Conservation (phyloP, 441 rosid genomes). For the Gossypium trilobum region DNA sequence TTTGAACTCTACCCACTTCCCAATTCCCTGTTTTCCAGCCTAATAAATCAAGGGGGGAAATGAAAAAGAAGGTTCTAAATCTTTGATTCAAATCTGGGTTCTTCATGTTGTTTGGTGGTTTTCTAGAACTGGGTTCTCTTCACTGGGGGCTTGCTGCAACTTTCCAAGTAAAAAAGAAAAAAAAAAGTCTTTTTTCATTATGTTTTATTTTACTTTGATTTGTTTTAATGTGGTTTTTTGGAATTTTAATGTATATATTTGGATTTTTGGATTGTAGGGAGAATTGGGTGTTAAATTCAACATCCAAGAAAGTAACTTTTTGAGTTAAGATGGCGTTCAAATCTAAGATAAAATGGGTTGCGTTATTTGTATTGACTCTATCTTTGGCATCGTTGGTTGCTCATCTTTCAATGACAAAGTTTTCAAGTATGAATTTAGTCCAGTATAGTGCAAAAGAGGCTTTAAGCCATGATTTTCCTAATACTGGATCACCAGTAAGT, state of each 20-base stretch:
- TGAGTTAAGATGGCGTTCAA: conserved; percentile 53
- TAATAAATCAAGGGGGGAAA: conserved; percentile 20
- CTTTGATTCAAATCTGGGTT: conserved; percentile 6
- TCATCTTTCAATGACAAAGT: conserved; percentile 76
- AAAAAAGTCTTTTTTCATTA: background rate
- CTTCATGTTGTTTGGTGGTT: background rate
- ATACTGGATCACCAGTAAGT: conserved; percentile 38
- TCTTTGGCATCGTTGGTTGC: conserved; percentile 70
- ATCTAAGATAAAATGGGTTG: conserved; percentile 86
- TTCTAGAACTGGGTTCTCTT: conserved; percentile 13
- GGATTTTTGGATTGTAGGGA: conserved; percentile 23
- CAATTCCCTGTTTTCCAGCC: conserved; percentile 22
- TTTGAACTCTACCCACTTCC: conserved; percentile 22
- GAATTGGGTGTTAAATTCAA: conserved; percentile 20
- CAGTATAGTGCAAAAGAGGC: conserved; percentile 41
- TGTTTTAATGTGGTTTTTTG: background rate
- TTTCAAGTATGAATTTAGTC: conserved; percentile 46
- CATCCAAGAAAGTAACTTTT: conserved; percentile 2
- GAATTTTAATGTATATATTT: background rate
- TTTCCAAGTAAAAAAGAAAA: background rate
- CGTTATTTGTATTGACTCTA: conserved; percentile 53
- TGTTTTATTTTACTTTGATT: background rate
- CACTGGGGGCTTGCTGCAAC: conserved; percentile 20
- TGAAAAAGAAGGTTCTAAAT: conserved; percentile 19
- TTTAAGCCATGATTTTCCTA: conserved; percentile 42